Conservation (phyloP, 176 grass and related monocot species). For the Aegilops speltoides region DNA sequence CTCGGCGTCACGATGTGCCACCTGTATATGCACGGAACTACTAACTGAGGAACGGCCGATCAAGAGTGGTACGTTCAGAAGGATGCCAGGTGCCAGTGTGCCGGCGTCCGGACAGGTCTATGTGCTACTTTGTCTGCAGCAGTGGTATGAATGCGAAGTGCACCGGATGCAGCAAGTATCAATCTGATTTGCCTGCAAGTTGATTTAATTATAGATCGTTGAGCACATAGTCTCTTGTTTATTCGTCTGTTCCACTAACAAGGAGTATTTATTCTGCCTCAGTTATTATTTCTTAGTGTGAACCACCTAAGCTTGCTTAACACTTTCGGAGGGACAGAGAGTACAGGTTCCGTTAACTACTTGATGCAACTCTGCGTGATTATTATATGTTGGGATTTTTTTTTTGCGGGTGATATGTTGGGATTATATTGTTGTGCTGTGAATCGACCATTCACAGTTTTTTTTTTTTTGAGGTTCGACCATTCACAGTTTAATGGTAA, state of each 20-base stretch:
- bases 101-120: not conserved
- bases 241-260: conserved; percentile 10
- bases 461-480: no score
- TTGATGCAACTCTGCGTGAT: not conserved
- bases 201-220: not conserved
- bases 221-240: not conserved
- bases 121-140: no score
- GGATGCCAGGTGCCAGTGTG: not conserved
- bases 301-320: not conserved
- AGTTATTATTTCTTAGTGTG: not conserved
- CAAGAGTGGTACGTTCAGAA: not conserved
- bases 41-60: not conserved
- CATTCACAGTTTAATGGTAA: not conserved
- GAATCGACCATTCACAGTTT: not conserved
- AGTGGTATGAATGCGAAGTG: no score
- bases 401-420: no score
- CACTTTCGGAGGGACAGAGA: not conserved
- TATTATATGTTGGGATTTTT: not conserved
- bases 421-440: not conserved
- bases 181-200: not conserved
- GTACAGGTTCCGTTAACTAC: not conserved
- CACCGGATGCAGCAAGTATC: not conserved
- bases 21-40: conserved; percentile 17
- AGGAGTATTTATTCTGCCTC: not conserved
- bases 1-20: conserved; percentile 78